Evolutionary conservation across 345 rosid genomes (phyloP), one percentile per base, ranked within the genome.

Genomic region (Ceriops tagal): DNA sequence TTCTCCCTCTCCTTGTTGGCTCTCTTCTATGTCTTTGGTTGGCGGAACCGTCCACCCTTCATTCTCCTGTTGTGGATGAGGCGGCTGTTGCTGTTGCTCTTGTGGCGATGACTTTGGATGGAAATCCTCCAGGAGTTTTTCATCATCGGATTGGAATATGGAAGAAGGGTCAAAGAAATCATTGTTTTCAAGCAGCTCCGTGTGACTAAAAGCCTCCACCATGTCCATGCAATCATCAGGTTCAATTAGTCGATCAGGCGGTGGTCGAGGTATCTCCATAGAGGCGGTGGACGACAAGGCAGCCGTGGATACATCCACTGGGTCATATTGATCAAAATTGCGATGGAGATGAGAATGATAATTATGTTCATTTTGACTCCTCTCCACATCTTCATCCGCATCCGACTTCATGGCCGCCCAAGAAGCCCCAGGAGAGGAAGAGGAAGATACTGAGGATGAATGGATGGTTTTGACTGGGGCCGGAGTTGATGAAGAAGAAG

Each of bases 401-500:
- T 87, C 96, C 0, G 89, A 87, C 80, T 63, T 85, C 71, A 95
- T 58, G 30, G 85, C 77, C 0, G 98, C 93, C 97, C 97, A 88
- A 57, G 98, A 85, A 61, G 90, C 88, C 6, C 92, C 89, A 0
- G 89, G 82, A 10, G 89, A 84, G 2, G 79, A 83, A 11, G 97
- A 88, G 27, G 86, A 71, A 1, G 93, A 83, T 0, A 91, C 85
- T 0, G 93, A 83, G 0, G 87, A 78, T 19, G 81, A 68, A 22
- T 83, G 71, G 5, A 80, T 67, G 15, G 89, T 78, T 80, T 88
- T 90, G 58, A 79, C 81, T 6, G 93, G 91, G 6, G 87, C 90
- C 31, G 84, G 91, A 77, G 92, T 85, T 8, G 97, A 87, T 27
- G 99, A 92, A 58, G 97, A 87, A 0, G 98, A 95, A 9, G 97